These are phyloP conservation scores for Solanum aculeatissimum DNA, from an alignment of 305 asterid genomes.

Conservation along the genomic window DNA sequence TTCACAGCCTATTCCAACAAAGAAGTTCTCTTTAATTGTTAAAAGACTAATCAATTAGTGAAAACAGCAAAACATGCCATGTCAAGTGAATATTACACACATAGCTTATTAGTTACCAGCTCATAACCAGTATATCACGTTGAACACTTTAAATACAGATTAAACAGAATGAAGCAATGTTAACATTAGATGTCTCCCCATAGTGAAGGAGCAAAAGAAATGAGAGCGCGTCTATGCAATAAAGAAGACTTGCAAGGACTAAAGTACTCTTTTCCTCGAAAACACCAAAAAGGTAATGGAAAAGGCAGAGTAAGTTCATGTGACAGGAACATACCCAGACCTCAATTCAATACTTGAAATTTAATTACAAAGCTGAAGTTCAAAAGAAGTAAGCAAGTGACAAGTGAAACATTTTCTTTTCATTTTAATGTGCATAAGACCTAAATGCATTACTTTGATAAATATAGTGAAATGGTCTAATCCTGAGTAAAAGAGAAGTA, in stretches of 20 bases:
- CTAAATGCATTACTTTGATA: background rate
- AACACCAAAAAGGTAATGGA: background rate
- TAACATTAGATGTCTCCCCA: background rate
- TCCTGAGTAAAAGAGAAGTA: background rate
- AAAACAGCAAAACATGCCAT: background rate
- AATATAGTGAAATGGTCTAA: background rate
- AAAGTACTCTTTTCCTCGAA: background rate
- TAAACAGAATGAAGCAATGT: background rate
- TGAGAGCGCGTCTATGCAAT: background rate
- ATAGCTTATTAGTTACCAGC: background rate
- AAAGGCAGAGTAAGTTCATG: background rate
- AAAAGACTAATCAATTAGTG: background rate
- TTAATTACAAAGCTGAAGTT: background rate
- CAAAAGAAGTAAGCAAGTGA: background rate
- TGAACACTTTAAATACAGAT: background rate
- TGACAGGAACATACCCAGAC: background rate
- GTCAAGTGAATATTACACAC: background rate
- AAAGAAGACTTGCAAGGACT: background rate
- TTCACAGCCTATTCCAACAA: background rate
- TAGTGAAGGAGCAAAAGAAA: background rate
- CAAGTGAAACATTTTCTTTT: background rate
- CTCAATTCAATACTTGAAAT: background rate
- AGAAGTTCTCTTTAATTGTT: background rate
- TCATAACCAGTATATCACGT: background rate
- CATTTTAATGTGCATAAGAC: background rate